phyloP scores from a whole-genome alignment of 768 basidiomycete species.

The Mycena sanguinolenta region DNA sequence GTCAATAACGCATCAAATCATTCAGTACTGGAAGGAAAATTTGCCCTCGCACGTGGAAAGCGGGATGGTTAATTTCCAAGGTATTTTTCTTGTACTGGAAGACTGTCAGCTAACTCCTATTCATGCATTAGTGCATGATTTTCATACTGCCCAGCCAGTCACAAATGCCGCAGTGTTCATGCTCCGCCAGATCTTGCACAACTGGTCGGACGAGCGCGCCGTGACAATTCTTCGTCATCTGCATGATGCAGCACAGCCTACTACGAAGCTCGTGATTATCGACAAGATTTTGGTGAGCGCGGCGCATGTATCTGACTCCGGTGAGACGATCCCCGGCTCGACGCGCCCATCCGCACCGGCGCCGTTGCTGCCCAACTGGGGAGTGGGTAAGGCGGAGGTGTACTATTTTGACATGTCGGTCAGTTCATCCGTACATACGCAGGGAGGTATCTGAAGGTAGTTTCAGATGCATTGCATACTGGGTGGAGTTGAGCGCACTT shows the following conservation, averaged over 20 bases:
- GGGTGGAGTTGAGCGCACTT: too few species aligned
- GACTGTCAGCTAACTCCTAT: not conserved
- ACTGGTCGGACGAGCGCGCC: not conserved
- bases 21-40: too few species aligned
- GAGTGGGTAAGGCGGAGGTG: not conserved
- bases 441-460: not conserved
- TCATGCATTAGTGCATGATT: not conserved
- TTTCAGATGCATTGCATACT: too few species aligned
- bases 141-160: constrained; percentile 4
- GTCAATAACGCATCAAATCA: too few species aligned
- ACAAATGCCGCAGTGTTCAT: constrained; percentile 10
- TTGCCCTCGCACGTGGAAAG: too few species aligned
- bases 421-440: too few species aligned
- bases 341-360: not conserved
- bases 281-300: constrained; percentile 3
- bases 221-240: constrained; percentile 2
- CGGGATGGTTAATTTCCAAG: too few species aligned
- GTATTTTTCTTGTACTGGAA: too few species aligned
- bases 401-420: constrained; percentile 7
- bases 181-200: constrained; percentile 9
- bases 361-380: constrained; percentile 18
- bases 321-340: not conserved
- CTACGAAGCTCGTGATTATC: too few species aligned
- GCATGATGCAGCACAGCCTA: too few species aligned
- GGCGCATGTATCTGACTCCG: not conserved